Conservation (phyloP, 2,329 filamentous ascomycete species). For the Sarocladiaceae sp. region DNA sequence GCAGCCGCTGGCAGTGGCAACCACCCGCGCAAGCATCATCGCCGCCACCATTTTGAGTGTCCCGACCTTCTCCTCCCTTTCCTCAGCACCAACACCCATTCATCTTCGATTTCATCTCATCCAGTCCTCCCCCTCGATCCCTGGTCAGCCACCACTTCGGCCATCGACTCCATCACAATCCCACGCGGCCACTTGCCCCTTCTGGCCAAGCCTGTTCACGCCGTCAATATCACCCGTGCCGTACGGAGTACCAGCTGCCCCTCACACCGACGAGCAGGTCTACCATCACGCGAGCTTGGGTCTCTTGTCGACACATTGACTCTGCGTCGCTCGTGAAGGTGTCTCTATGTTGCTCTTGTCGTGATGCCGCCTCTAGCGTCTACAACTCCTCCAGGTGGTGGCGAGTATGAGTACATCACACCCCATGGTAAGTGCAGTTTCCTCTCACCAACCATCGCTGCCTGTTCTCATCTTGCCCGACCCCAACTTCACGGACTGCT, state of each 20-base stretch:
- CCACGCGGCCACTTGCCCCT: conserved; percentile 8
- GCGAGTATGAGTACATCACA: conserved; percentile 38
- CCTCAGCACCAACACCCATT: too few relatives aligned
- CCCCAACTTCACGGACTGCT: not conserved
- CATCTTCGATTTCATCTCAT: not conserved
- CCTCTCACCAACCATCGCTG: too few relatives aligned
- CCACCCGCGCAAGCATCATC: too few relatives aligned
- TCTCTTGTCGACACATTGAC: not conserved
- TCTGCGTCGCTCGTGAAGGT: too few relatives aligned
- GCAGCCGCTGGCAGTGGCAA: too few relatives aligned
- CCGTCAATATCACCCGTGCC: not conserved
- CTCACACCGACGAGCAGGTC: conserved; percentile 7
- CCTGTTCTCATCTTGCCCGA: not conserved
- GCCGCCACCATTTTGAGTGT: too few relatives aligned
- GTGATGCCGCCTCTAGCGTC: conserved; percentile 1
- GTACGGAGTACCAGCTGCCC: not conserved
- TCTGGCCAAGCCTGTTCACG: conserved; percentile 5
- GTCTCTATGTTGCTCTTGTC: too few relatives aligned
- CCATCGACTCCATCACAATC: not conserved
- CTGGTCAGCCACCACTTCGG: not conserved
- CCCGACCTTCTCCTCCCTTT: too few relatives aligned
- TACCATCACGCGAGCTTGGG: conserved; percentile 4
- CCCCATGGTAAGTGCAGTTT: conserved; percentile 48
- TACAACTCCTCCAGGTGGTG: conserved; percentile 14
- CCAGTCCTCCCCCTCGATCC: not conserved